Evolutionary conservation across 164 flowering plant genomes (phyloP).

Genomic region (Chimonanthus salicifolius): DNA sequence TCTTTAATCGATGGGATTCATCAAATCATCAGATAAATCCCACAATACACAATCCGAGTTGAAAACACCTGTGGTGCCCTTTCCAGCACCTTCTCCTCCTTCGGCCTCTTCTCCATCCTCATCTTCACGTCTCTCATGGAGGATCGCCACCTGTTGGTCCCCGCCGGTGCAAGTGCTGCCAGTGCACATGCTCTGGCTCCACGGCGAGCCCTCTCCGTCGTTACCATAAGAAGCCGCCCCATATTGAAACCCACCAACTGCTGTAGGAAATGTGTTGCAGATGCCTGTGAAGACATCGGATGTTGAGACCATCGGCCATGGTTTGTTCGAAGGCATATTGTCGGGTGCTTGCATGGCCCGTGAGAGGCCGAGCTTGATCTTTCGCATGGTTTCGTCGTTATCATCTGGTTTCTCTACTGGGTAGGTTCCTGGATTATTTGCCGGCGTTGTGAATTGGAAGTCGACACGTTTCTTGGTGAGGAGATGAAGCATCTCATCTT

Average conservation of each 20-base stretch:
- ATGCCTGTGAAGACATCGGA: slow-evolving; percentile 32
- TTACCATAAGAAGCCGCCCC: slow-evolving; percentile 40
- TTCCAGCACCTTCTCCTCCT: slow-evolving; percentile 36
- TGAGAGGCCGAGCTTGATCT: slow-evolving; percentile 67
- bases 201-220: slow-evolving; percentile 62
- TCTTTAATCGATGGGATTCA: slow-evolving; percentile 52
- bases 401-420: slow-evolving; percentile 30
- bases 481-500: slow-evolving; percentile 97
- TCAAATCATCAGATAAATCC: slow-evolving; percentile 84
- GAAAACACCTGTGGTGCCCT: slow-evolving; percentile 37
- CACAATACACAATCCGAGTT: slow-evolving; percentile 67
- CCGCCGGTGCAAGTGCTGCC: slow-evolving; percentile 73
- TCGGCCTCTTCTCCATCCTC: slow-evolving; percentile 52
- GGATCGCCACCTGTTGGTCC: slow-evolving; percentile 34
- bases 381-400: slow-evolving; percentile 54
- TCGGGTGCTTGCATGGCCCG: slow-evolving; percentile 66
- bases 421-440: slow-evolving; percentile 21
- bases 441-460: slow-evolving; percentile 45
- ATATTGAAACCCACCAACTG: slow-evolving; percentile 46
- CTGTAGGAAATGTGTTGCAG: slow-evolving; percentile 30
- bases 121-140: slow-evolving; percentile 40
- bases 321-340: slow-evolving; percentile 30
- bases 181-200: slow-evolving; percentile 78
- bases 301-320: slow-evolving; percentile 37
- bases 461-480: slow-evolving; percentile 80